phyloP scores from a whole-genome alignment of 1,139 yeast species.

The Nematodospora anomalae region DNA sequence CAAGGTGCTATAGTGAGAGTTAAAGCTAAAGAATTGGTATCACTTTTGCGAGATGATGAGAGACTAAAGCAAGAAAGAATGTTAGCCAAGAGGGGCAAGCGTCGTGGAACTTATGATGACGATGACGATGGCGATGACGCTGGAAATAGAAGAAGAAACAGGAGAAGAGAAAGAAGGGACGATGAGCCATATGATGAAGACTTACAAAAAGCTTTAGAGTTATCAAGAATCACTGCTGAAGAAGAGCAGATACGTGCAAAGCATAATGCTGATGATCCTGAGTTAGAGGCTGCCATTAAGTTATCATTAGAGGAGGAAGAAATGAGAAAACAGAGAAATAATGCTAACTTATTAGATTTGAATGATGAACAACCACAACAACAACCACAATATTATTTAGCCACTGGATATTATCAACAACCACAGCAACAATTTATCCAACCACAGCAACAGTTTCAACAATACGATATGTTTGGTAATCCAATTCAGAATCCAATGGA shows the following conservation, averaged over 20 bases:
- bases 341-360: conserved; percentile 55
- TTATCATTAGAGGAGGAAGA: conserved; percentile 89
- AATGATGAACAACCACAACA: conserved; percentile 37
- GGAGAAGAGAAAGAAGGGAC: conserved; percentile 16
- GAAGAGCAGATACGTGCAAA: conserved; percentile 51
- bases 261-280: conserved; percentile 59
- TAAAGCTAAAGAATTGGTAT: conserved; percentile 87
- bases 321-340: conserved; percentile 56
- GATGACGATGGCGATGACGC: conserved; percentile 6
- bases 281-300: conserved; percentile 76
- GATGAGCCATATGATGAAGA: conserved; percentile 73
- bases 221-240: conserved; percentile 79
- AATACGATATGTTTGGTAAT: conserved; percentile 76
- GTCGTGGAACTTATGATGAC: conserved; percentile 10
- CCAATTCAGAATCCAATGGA: conserved; percentile 61
- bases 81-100: conserved; percentile 32
- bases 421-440: conserved; percentile 19
- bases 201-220: conserved; percentile 77
- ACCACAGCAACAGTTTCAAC: conserved; percentile 27
- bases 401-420: conserved; percentile 39
- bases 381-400: conserved; percentile 29
- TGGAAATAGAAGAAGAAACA: conserved; percentile 27
- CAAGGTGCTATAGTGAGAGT: conserved; percentile 90
- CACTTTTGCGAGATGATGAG: conserved; percentile 79
- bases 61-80: conserved; percentile 73